phyloP scores from a whole-genome alignment of 805 yeast species.

The Pichia sporocuriosa region DNA sequence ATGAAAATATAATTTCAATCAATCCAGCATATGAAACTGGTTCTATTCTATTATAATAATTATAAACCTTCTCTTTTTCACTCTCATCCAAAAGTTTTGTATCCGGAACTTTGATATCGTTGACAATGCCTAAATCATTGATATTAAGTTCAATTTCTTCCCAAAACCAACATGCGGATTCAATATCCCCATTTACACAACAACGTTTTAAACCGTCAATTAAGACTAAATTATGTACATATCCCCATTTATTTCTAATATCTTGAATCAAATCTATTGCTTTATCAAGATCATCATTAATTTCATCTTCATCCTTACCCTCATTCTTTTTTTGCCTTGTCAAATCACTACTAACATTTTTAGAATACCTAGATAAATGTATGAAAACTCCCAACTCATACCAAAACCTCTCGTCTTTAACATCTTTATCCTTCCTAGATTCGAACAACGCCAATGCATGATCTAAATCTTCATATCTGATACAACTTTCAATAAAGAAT shows the following conservation, averaged over 20 bases:
- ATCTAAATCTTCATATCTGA: slow-evolving; percentile 27
- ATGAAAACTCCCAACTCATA: slow-evolving; percentile 41
- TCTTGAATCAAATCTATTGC: slow-evolving; percentile 32
- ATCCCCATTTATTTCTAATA: slow-evolving; percentile 27
- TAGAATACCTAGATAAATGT: slow-evolving; percentile 25
- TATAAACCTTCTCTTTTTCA: slow-evolving; percentile 19
- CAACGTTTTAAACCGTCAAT: slow-evolving; percentile 31
- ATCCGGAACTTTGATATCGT: slow-evolving; percentile 15
- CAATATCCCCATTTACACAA: slow-evolving; percentile 21
- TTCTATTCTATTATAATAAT: slow-evolving; percentile 25
- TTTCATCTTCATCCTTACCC: slow-evolving; percentile 9
- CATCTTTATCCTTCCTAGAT: slow-evolving; percentile 31
- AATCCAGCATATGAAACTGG: slow-evolving; percentile 24
- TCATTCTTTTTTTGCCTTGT: not conserved
- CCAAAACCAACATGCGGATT: slow-evolving; percentile 31
- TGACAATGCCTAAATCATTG: slow-evolving; percentile 23
- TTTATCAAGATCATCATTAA: slow-evolving; percentile 19
- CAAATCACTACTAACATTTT: no score
- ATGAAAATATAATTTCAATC: slow-evolving; percentile 19
- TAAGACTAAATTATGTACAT: slow-evolving; percentile 32
- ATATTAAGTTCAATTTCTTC: slow-evolving; percentile 20
- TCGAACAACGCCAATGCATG: slow-evolving; percentile 35
- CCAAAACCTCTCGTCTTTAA: slow-evolving; percentile 43
- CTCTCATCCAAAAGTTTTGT: slow-evolving; percentile 18
- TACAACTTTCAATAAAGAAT: slow-evolving; percentile 40